Evolutionary conservation across 306 rosid species (phyloP), one percentile per base, ranked within the genome.

Genomic region (Glycine soja): DNA sequence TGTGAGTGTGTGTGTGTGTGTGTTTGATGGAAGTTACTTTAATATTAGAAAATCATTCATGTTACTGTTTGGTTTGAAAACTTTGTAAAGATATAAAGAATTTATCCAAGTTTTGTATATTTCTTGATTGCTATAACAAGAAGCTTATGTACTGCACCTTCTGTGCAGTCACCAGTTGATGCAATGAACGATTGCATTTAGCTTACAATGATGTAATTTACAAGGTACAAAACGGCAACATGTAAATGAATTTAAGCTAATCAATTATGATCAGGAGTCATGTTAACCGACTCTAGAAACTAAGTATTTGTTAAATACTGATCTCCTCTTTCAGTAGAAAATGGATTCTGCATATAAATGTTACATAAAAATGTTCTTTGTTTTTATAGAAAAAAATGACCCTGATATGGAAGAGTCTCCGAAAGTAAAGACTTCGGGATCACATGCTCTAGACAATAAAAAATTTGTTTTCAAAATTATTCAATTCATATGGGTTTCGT

Each of bases 111-210:
- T 38, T 38, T 42, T 67, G 38, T 66, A 14, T 18, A 9, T 62
- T 8, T 43, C 24, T 36, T 12, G 15, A 50, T 48, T 48, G 36
- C 9, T 61, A 47, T 12, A 48, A 34, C 53, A 63, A 72, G 66
- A 72, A 63, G 40, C 40, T 53, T 72, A 57, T 72, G 84, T 19
- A 48, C 52, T 58, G 62, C 65, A 15, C 32, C 45, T 74, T 54
- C 46, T 62, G 32, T 63, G 13, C 45, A 53, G 19, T 24, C 30
- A 24, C 30, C 30, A 24, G 30, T 24, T 24, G 30, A 24, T 24
- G 32, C 62, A 18, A 57, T 57, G 13, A 9, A 18, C 8, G 36
- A 57, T 18, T 57, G 34, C 63, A n/a, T 57, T 57, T 3, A 57
- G 16, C 24, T 57, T 57, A 18, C 4, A 7, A 56, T 16, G 16